Evolutionary conservation across 208 protist genomes (phyloP).

Genomic region (Crithidia brevicula): DNA sequence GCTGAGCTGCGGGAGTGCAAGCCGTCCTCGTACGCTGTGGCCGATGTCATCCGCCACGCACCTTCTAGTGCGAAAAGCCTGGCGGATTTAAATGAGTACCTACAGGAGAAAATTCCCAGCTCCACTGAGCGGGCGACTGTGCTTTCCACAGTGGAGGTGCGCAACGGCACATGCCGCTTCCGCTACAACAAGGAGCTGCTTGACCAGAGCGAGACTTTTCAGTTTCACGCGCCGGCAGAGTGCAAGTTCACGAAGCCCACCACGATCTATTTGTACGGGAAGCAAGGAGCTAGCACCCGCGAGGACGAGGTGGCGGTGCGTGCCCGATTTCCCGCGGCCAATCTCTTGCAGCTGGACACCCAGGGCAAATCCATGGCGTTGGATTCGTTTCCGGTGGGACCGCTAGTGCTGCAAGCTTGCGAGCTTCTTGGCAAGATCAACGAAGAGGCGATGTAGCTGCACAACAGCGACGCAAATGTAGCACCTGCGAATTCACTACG

Average conservation of each 20-base stretch:
- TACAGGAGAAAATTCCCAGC: slow-evolving; percentile 46
- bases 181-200: slow-evolving; percentile 52
- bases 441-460: slow-evolving; percentile 14
- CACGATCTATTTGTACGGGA: slow-evolving; percentile 42
- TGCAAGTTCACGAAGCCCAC: slow-evolving; percentile 46
- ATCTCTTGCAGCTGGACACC: slow-evolving; percentile 40
- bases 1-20: slow-evolving; percentile 51
- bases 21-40: slow-evolving; percentile 32
- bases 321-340: slow-evolving; percentile 38
- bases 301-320: slow-evolving; percentile 38
- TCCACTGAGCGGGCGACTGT: slow-evolving; percentile 55
- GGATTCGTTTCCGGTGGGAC: slow-evolving; percentile 18
- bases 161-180: slow-evolving; percentile 34
- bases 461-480: too few species aligned
- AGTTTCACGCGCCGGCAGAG: slow-evolving; percentile 10
- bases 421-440: slow-evolving; percentile 50
- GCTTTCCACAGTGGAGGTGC: slow-evolving; percentile 53
- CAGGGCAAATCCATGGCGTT: slow-evolving; percentile 24
- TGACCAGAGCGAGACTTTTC: slow-evolving; percentile 21
- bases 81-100: slow-evolving; percentile 45
- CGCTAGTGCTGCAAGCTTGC: slow-evolving; percentile 50
- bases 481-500: too few species aligned
- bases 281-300: slow-evolving; percentile 9
- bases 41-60: slow-evolving; percentile 32
- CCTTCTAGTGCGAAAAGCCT: slow-evolving; percentile 30